phyloP scores from a whole-genome alignment of 2,329 filamentous ascomycete species.

The Intubia oerlemansii region DNA sequence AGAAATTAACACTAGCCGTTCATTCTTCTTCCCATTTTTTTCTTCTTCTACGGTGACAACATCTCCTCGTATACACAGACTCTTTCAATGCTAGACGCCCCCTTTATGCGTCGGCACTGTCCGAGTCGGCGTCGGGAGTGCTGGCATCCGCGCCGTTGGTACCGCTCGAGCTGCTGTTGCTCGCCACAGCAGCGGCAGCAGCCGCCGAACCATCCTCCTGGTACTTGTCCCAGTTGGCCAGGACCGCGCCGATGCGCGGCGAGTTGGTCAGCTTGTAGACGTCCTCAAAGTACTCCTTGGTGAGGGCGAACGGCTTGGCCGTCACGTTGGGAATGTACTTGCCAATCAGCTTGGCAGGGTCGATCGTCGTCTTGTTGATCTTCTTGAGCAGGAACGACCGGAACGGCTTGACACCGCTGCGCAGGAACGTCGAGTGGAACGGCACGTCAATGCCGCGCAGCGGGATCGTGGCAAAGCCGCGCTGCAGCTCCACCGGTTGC shows the following conservation, averaged over 20 bases:
- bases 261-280: conserved; percentile 87
- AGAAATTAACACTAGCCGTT: too few relatives aligned
- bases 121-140: too few relatives aligned
- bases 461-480: conserved; percentile 91
- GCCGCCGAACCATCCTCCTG: too few relatives aligned
- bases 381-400: conserved; percentile 96
- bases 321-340: conserved; percentile 99
- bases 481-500: conserved; percentile 68
- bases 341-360: conserved; percentile 86
- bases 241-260: conserved; percentile 51
- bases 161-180: too few relatives aligned
- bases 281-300: conserved; percentile 98
- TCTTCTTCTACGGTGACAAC: too few relatives aligned
- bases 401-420: conserved; percentile 98
- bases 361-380: conserved; percentile 98
- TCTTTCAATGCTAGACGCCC: too few relatives aligned
- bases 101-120: too few relatives aligned
- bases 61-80: too few relatives aligned
- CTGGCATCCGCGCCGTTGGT: too few relatives aligned
- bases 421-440: conserved; percentile 97
- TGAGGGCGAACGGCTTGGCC: conserved; percentile 82
- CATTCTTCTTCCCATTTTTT: too few relatives aligned
- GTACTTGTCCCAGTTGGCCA: conserved; percentile 76
- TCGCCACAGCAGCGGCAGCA: too few relatives aligned
- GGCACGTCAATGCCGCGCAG: conserved; percentile 95